Conservation (phyloP, 1,284 basidiomycete genomes). For the Cryptococcus deneoformans region DNA sequence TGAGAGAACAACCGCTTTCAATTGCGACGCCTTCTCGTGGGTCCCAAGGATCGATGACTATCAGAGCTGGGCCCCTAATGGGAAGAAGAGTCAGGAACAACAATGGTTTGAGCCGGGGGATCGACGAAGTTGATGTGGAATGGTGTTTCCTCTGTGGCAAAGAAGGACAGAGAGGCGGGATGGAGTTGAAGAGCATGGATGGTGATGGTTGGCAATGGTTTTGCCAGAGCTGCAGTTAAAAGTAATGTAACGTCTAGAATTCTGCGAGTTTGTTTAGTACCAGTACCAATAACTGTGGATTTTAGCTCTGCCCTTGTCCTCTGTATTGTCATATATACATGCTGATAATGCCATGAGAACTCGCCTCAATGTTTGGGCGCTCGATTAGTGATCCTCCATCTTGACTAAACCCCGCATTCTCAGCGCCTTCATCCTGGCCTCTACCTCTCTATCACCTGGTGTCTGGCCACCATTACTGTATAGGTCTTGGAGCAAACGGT, state of each 20-base stretch:
- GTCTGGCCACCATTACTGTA: constrained; percentile 51
- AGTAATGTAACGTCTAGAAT: not conserved
- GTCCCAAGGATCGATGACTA: too few relatives aligned
- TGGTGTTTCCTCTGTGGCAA: constrained; percentile 18
- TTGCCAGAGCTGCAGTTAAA: constrained; percentile 1
- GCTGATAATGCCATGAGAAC: too few relatives aligned
- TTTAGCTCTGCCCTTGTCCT: not conserved
- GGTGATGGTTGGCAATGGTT: constrained; percentile 1
- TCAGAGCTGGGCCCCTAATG: too few relatives aligned
- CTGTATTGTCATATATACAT: too few relatives aligned
- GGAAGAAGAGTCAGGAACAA: too few relatives aligned
- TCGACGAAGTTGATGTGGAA: constrained; percentile 19
- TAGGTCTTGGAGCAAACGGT: constrained; percentile 69
- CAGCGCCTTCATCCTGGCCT: constrained; percentile 44
- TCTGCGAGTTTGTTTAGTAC: not conserved
- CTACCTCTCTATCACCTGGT: constrained; percentile 51
- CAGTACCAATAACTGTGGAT: too few relatives aligned
- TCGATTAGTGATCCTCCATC: constrained; percentile 54
- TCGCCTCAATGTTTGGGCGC: too few relatives aligned
- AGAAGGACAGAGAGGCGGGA: not conserved
- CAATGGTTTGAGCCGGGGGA: not conserved
- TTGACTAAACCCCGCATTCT: constrained; percentile 54
- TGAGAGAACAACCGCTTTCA: too few relatives aligned
- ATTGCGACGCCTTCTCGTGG: too few relatives aligned
- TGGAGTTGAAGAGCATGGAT: constrained; percentile 1